These are phyloP conservation scores for Thermomyces lanuginosus DNA, from an alignment of 2,329 filamentous ascomycete genomes.

Conservation along the genomic window DNA sequence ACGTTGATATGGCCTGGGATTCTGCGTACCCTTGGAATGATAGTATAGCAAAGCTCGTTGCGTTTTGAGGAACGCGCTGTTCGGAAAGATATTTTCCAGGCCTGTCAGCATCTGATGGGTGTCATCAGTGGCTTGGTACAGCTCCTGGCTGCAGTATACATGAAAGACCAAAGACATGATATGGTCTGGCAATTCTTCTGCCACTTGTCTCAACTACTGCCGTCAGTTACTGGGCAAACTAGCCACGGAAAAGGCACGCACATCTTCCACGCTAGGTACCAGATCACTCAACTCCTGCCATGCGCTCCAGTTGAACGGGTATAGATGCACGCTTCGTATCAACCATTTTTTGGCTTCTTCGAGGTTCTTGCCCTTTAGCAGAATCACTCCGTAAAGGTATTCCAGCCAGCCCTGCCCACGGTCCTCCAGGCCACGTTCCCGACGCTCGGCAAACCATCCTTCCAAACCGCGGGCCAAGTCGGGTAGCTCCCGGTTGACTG, in stretches of 20 bases:
- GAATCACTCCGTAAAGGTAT: slow-evolving; percentile 64
- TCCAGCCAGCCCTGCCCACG: slow-evolving; percentile 85
- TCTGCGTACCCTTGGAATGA: slow-evolving; percentile 50
- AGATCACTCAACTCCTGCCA: slow-evolving; percentile 85
- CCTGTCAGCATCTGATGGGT: slow-evolving; percentile 61
- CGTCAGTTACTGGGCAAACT: slow-evolving; percentile 10
- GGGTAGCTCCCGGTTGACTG: slow-evolving; percentile 69
- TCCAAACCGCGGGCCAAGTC: slow-evolving; percentile 60
- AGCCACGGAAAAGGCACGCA: slow-evolving; percentile 29
- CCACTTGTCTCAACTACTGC: slow-evolving; percentile 51
- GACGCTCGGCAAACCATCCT: slow-evolving; percentile 59
- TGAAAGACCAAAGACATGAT: slow-evolving; percentile 92
- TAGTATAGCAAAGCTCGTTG: slow-evolving; percentile 79
- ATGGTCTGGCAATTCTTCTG: slow-evolving; percentile 63
- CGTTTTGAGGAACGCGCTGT: slow-evolving; percentile 75
- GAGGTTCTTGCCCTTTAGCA: slow-evolving; percentile 83
- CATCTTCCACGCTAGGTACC: slow-evolving; percentile 64
- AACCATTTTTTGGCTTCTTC: slow-evolving; percentile 70
- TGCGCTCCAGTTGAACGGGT: slow-evolving; percentile 92
- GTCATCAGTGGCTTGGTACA: slow-evolving; percentile 68
- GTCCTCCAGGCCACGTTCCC: slow-evolving; percentile 41
- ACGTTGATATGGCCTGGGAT: neutral
- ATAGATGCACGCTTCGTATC: slow-evolving; percentile 72
- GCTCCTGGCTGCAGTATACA: slow-evolving; percentile 73
- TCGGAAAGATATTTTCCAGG: slow-evolving; percentile 70